Conservation (phyloP, 495 filamentous ascomycete genomes). For the Chaetomidium leptoderma region DNA sequence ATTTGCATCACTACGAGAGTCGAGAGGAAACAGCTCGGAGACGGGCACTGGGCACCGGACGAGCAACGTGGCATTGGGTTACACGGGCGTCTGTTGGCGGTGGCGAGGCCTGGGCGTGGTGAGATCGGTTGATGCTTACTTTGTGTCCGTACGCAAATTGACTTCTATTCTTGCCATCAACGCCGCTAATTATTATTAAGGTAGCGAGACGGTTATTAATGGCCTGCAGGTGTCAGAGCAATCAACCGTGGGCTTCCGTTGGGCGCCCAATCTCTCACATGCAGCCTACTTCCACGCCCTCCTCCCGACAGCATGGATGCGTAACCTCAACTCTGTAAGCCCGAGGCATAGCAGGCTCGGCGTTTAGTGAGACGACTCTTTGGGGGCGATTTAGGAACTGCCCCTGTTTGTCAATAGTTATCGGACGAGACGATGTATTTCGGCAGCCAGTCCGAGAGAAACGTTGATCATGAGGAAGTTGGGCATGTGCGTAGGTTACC, state of each 20-base stretch:
- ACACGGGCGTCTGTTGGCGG: too few relatives aligned
- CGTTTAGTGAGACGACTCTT: not conserved
- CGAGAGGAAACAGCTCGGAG: too few relatives aligned
- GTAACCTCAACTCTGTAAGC: not conserved
- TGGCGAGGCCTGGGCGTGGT: not conserved
- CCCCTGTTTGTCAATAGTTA: too few relatives aligned
- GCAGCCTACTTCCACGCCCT: not conserved
- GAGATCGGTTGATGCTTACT: not conserved
- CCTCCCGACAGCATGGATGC: not conserved
- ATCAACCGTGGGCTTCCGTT: not conserved
- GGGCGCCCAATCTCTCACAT: not conserved
- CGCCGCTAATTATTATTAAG: not conserved
- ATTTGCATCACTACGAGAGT: too few relatives aligned
- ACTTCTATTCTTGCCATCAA: conserved; percentile 5
- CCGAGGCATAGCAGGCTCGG: not conserved
- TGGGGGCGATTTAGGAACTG: too few relatives aligned
- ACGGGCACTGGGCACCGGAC: too few relatives aligned
- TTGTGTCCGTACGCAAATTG: not conserved
- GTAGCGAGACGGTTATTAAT: not conserved
- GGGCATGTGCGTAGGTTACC: not conserved
- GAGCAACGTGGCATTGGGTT: too few relatives aligned
- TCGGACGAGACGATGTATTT: not conserved
- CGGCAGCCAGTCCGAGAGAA: not conserved
- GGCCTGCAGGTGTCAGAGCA: not conserved
- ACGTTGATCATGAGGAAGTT: not conserved